Evolutionary conservation across 176 grass and related monocot species (phyloP).

Genomic region (Aegilops tauschii): DNA sequence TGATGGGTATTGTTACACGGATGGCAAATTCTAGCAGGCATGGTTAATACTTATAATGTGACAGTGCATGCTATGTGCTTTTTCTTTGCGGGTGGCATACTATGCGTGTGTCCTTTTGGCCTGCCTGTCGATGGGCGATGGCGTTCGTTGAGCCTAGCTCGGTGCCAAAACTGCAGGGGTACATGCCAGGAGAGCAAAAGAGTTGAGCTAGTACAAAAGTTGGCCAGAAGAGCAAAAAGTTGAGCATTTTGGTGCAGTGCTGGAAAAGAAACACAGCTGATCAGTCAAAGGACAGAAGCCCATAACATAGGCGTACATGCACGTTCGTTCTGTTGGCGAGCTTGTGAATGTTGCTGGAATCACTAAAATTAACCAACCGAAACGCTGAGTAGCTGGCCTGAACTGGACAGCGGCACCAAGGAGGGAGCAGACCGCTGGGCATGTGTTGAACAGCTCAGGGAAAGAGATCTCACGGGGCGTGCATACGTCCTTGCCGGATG

Average conservation of each 20-base stretch:
- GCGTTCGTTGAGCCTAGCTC: too few relatives aligned
- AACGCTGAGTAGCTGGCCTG: neutral
- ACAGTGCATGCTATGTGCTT: too few relatives aligned
- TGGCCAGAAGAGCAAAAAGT: neutral
- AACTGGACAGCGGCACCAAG: neutral
- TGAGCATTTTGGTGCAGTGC: neutral
- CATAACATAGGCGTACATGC: too few relatives aligned
- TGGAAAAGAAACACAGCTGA: neutral
- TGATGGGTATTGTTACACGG: too few relatives aligned
- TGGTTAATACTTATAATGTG: too few relatives aligned
- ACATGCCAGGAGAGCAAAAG: neutral
- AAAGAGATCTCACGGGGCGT: neutral
- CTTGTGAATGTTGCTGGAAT: neutral
- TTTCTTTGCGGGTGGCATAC: too few relatives aligned
- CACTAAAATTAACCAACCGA: neutral
- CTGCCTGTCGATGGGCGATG: too few relatives aligned
- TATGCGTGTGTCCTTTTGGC: too few relatives aligned
- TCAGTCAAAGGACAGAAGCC: neutral
- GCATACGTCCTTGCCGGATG: neutral
- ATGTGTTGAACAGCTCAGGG: conserved; percentile 1
- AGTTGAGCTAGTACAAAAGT: neutral
- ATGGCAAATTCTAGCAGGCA: too few relatives aligned
- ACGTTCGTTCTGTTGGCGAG: too few relatives aligned
- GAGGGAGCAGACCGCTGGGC: neutral
- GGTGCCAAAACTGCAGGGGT: too few relatives aligned